Evolutionary conservation across 2,329 filamentous ascomycete genomes (phyloP).

Genomic region (Arthrobotrys musiformis): DNA sequence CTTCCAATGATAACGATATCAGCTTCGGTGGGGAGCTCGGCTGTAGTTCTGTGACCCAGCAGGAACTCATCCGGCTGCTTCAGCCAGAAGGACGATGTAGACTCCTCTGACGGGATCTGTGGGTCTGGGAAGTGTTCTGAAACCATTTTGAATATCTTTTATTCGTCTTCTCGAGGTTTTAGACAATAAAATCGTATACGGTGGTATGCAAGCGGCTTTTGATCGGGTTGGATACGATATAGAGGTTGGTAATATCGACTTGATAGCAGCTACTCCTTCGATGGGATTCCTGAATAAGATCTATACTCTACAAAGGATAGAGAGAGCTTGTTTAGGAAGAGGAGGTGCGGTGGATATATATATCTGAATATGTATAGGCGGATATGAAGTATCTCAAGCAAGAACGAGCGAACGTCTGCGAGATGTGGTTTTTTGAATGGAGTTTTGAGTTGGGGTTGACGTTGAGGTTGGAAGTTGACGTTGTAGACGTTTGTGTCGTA

Average conservation of each 20-base stretch:
- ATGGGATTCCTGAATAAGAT: not conserved
- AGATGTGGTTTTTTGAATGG: constrained; percentile 4
- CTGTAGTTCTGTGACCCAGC: constrained; percentile 75
- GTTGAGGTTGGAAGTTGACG: not conserved
- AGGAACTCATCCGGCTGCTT: constrained; percentile 73
- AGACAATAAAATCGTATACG: not conserved
- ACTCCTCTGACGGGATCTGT: constrained; percentile 71
- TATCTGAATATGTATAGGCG: no score
- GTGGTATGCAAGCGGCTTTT: not conserved
- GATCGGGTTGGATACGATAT: no score
- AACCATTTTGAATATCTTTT: constrained; percentile 5
- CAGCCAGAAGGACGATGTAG: constrained; percentile 79
- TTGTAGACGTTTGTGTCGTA: not conserved
- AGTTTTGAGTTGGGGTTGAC: not conserved
- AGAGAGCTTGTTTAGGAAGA: constrained; percentile 13
- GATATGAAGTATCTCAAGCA: constrained; percentile 42
- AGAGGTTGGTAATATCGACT: constrained; percentile 10
- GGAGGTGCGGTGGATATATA: constrained; percentile 26
- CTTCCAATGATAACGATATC: constrained; percentile 79
- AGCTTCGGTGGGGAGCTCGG: constrained; percentile 70
- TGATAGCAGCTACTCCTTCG: constrained; percentile 35
- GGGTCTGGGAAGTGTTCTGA: constrained; percentile 59
- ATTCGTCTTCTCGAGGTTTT: not conserved
- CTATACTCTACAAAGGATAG: not conserved
- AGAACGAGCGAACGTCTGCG: constrained; percentile 54